Evolutionary conservation across 805 yeast species (phyloP).

Genomic region (Lipomyces orientalis): DNA sequence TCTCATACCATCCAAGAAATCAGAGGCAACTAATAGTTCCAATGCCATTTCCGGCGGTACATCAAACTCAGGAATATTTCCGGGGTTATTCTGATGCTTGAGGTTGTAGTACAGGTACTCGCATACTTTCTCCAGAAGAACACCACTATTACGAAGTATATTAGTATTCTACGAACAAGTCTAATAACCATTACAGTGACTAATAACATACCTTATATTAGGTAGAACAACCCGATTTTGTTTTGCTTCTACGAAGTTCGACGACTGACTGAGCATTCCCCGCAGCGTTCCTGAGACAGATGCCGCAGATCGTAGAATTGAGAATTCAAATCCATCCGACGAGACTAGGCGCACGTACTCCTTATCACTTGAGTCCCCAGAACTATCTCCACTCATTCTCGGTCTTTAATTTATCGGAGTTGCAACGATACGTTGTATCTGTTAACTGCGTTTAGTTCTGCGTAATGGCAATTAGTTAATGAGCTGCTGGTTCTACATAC

Average conservation of each 20-base stretch:
- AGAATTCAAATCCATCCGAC: constrained; percentile 68
- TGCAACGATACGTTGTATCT: background rate
- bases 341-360: constrained; percentile 70
- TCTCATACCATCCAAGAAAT: constrained; percentile 65
- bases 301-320: constrained; percentile 75
- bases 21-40: constrained; percentile 91
- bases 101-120: constrained; percentile 81
- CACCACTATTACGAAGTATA: constrained; percentile 53
- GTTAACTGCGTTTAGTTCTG: background rate
- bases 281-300: constrained; percentile 67
- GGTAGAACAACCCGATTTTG: constrained; percentile 59
- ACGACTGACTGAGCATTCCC: constrained; percentile 54
- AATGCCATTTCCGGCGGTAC: constrained; percentile 94
- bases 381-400: constrained; percentile 4
- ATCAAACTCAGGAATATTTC: constrained; percentile 79
- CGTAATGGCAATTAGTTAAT: background rate
- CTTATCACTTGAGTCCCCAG: constrained; percentile 14
- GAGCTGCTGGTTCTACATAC: too few relatives aligned
- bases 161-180: background rate
- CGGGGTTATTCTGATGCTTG: constrained; percentile 56
- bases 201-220: constrained; percentile 52
- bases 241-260: constrained; percentile 64
- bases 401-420: background rate
- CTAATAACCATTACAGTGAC: background rate
- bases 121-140: constrained; percentile 74